phyloP scores from a whole-genome alignment of 192 early-diverging fungal species.

The Rhizophagus clarus region DNA sequence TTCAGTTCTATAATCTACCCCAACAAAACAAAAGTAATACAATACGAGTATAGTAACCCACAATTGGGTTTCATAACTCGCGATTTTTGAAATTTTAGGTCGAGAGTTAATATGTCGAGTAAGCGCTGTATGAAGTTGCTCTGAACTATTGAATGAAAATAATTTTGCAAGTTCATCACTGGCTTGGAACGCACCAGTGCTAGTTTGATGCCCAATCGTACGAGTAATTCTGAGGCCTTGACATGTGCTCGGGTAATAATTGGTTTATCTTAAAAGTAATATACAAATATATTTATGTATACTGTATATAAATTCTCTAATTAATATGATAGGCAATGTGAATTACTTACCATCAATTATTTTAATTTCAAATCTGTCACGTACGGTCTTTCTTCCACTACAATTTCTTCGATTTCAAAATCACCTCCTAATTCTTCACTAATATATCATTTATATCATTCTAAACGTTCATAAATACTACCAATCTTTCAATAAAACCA shows the following conservation, averaged over 20 bases:
- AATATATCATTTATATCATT: slow-evolving; percentile 27
- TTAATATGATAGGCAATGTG: background rate
- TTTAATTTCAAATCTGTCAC: slow-evolving; percentile 17
- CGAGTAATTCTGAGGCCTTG: background rate
- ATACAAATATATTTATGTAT: background rate
- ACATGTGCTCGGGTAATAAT: background rate
- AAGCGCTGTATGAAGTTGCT: background rate
- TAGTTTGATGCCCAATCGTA: background rate
- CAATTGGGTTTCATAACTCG: background rate
- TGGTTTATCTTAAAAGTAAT: background rate
- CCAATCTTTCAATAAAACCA: slow-evolving; percentile 30
- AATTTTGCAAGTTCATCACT: slow-evolving; percentile 19
- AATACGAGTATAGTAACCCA: slow-evolving; percentile 17
- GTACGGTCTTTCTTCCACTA: slow-evolving; percentile 16
- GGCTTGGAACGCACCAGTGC: background rate
- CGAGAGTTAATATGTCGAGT: background rate
- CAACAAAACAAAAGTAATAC: slow-evolving; percentile 12
- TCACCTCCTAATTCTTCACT: slow-evolving; percentile 17
- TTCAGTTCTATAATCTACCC: slow-evolving; percentile 1
- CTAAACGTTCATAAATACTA: slow-evolving; percentile 18
- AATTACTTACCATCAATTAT: slow-evolving; percentile 20
- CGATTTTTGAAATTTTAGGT: background rate
- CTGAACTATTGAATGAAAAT: slow-evolving; percentile 9
- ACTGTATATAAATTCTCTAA: background rate
- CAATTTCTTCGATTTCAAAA: slow-evolving; percentile 20